A percentile compares a stretch with the other conserved stretches of the same genome.
Conservation (phyloP, 192 early-diverging fungal genomes). For the Umbelopsis ramanniana region DNA sequence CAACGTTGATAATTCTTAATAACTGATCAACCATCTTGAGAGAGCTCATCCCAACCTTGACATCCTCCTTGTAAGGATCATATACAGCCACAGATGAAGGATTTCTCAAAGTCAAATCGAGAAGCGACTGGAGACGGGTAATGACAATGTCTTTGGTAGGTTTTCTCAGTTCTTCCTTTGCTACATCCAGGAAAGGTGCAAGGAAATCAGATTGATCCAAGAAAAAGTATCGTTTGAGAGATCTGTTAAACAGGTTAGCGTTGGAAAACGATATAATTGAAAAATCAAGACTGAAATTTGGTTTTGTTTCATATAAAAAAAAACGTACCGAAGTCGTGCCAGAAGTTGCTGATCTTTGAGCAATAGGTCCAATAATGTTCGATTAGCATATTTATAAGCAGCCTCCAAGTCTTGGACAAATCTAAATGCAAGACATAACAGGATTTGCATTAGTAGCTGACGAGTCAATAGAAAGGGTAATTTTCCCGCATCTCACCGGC, state of each 20-base stretch:
- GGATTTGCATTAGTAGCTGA: not conserved
- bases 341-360: conserved; percentile 80
- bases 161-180: conserved; percentile 73
- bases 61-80: conserved; percentile 86
- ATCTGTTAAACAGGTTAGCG: conserved; percentile 49
- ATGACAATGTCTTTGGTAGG: conserved; percentile 70
- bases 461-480: conserved; percentile 7
- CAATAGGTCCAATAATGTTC: conserved; percentile 78
- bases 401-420: conserved; percentile 78
- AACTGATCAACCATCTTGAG: conserved; percentile 73
- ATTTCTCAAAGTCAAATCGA: conserved; percentile 89
- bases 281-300: not conserved
- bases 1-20: conserved; percentile 68
- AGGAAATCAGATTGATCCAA: conserved; percentile 94
- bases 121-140: conserved; percentile 76
- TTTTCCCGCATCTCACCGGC: conserved; percentile 32
- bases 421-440: conserved; percentile 31
- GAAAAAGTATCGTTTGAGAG: conserved; percentile 91
- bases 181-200: conserved; percentile 93
- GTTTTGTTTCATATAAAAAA: not conserved
- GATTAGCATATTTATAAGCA: conserved; percentile 91
- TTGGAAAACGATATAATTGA: not conserved
- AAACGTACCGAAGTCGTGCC: conserved; percentile 64
- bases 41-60: conserved; percentile 73
- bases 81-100: conserved; percentile 80